These are phyloP conservation scores for Colletotrichum paranaense DNA, from an alignment of 2,329 filamentous ascomycete genomes.

Conservation along the genomic window DNA sequence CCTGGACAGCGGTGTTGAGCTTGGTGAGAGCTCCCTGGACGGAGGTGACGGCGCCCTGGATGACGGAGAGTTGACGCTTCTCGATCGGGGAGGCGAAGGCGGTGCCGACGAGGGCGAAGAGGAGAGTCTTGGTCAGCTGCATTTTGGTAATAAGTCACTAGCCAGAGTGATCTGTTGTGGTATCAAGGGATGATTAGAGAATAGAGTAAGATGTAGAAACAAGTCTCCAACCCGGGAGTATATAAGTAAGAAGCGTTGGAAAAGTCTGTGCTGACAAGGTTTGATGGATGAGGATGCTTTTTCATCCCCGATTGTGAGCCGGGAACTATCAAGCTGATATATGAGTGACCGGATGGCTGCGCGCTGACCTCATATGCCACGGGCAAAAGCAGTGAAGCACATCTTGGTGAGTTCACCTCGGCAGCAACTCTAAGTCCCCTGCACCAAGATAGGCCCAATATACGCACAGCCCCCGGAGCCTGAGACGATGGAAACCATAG, in stretches of 20 bases:
- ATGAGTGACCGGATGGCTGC: conserved; percentile 1
- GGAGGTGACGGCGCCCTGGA: conserved; percentile 70
- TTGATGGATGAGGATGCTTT: background rate
- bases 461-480: conserved; percentile 12
- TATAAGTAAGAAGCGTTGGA: conserved; percentile 17
- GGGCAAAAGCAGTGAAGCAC: background rate
- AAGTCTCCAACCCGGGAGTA: conserved; percentile 25
- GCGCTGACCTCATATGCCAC: conserved; percentile 5
- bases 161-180: conserved; percentile 24
- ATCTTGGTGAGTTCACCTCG: conserved; percentile 25
- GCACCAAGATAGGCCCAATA: background rate
- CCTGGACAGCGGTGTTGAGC: conserved; percentile 44
- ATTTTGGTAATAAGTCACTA: conserved; percentile 28
- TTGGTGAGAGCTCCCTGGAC: conserved; percentile 70
- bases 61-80: conserved; percentile 60
- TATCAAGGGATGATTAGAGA: background rate
- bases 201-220: background rate
- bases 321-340: conserved; percentile 29
- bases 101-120: conserved; percentile 29
- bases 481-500: conserved; percentile 26
- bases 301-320: background rate
- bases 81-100: conserved; percentile 27
- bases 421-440: conserved; percentile 13
- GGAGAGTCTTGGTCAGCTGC: conserved; percentile 31
- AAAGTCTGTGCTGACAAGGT: conserved; percentile 24